These are phyloP conservation scores for Haplosporangium sp. DNA, from an alignment of 371 early-diverging fungal genomes.

Conservation along the genomic window DNA sequence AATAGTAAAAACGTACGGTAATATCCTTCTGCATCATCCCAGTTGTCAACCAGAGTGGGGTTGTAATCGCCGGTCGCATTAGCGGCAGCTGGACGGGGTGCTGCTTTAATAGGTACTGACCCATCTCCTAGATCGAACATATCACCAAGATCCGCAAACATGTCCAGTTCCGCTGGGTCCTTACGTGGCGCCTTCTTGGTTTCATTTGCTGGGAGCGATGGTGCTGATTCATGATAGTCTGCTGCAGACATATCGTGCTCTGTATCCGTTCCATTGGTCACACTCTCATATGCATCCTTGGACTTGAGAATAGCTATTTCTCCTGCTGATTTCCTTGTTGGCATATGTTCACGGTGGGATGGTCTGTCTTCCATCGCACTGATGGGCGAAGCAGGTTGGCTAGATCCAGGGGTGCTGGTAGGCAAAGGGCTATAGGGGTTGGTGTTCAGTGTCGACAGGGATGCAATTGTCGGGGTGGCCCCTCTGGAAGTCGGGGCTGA, in stretches of 20 bases:
- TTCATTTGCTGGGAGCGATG: constrained; percentile 24
- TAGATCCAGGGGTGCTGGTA: constrained; percentile 39
- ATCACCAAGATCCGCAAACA: constrained; percentile 79
- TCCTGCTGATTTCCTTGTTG: constrained; percentile 43
- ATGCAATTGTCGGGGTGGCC: constrained; percentile 15
- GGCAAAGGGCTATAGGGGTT: constrained; percentile 25
- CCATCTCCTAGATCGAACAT: constrained; percentile 48
- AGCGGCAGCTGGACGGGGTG: constrained; percentile 20
- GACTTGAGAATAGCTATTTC: constrained; percentile 65
- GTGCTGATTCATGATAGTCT: constrained; percentile 66
- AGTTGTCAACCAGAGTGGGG: constrained; percentile 82
- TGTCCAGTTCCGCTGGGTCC: constrained; percentile 70
- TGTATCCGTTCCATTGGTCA: constrained; percentile 54
- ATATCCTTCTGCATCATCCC: constrained; percentile 98
- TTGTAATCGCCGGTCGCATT: constrained; percentile 58
- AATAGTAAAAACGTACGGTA: constrained; percentile 74
- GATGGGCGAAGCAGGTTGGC: constrained; percentile 40
- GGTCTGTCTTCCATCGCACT: constrained; percentile 38
- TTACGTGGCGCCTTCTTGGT: constrained; percentile 26
- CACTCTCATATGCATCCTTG: constrained; percentile 63
- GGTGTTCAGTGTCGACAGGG: constrained; percentile 12
- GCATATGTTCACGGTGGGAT: constrained; percentile 17
- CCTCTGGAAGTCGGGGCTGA: constrained; percentile 15
- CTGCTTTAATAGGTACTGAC: constrained; percentile 38
- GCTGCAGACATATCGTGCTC: constrained; percentile 72